Evolutionary conservation across 2,329 filamentous ascomycete species (phyloP).

Genomic region (Fusarium tjaetaba): DNA sequence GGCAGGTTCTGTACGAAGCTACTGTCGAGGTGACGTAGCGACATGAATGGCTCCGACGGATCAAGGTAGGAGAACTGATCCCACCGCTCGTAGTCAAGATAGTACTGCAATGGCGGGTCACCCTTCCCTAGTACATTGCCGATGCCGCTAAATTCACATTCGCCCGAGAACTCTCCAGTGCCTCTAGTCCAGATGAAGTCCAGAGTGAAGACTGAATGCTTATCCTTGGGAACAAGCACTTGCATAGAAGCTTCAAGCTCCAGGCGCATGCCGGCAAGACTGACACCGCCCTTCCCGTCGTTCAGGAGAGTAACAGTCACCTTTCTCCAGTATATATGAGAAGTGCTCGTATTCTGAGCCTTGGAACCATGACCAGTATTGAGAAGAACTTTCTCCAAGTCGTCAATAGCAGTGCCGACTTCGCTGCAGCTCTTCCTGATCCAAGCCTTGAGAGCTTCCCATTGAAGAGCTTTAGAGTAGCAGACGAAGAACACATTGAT

Average conservation of each 20-base stretch:
- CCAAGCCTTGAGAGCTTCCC: fast-evolving
- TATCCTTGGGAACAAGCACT: not conserved
- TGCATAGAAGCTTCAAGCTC: not conserved
- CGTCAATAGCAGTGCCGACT: not conserved
- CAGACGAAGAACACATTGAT: not conserved
- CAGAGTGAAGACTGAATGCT: not conserved
- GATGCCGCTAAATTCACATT: fast-evolving
- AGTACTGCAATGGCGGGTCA: fast-evolving
- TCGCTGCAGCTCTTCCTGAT: not conserved
- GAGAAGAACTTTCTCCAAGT: fast-evolving
- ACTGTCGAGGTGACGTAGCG: not conserved
- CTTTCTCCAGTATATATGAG: not conserved
- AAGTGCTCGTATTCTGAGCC: fast-evolving
- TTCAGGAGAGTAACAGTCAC: not conserved
- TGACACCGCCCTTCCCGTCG: fast-evolving
- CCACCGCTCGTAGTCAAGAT: not conserved
- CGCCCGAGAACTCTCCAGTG: not conserved
- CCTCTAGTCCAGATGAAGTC: fast-evolving
- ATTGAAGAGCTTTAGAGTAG: not conserved
- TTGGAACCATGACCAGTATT: fast-evolving
- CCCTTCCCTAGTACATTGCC: fast-evolving
- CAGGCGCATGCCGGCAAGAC: fast-evolving
- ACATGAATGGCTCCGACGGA: fast-evolving
- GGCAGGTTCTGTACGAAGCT: fast-evolving
- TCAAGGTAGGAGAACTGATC: fast-evolving